phyloP scores from a whole-genome alignment of 257 asterid genomes.

The Haberlea rhodopensis region DNA sequence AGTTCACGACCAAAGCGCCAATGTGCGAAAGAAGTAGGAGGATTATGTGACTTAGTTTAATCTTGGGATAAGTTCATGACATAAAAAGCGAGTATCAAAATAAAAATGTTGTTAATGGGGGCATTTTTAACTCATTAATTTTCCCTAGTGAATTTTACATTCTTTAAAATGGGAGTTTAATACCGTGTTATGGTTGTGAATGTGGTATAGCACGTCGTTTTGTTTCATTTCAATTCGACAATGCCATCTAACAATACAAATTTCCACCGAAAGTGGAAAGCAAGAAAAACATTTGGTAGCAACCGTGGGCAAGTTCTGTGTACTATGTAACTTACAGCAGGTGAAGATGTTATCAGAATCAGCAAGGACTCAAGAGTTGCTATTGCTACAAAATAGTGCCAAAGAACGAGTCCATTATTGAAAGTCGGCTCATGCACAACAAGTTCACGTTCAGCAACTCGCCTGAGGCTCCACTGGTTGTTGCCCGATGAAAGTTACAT shows the following conservation, averaged over 20 bases:
- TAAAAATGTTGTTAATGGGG: too few species aligned
- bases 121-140: too few species aligned
- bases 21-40: too few species aligned
- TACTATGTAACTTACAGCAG: conserved; percentile 91
- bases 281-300: conserved; percentile 97
- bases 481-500: conserved; percentile 93
- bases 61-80: too few species aligned
- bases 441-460: conserved; percentile 62
- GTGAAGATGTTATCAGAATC: conserved; percentile 95
- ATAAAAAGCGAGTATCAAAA: too few species aligned
- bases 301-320: conserved; percentile 90
- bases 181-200: neutral
- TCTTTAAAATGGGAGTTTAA: too few species aligned
- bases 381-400: conserved; percentile 85
- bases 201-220: neutral
- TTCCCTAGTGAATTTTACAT: too few species aligned
- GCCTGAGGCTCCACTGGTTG: conserved; percentile 95
- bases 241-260: neutral
- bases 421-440: conserved; percentile 96
- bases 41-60: too few species aligned
- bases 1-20: too few species aligned
- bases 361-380: conserved; percentile 98
- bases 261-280: conserved; percentile 77
- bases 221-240: neutral
- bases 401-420: conserved; percentile 91